These are phyloP conservation scores for Populus hybrid DNA, from an alignment of 441 rosid species.

Conservation along the genomic window DNA sequence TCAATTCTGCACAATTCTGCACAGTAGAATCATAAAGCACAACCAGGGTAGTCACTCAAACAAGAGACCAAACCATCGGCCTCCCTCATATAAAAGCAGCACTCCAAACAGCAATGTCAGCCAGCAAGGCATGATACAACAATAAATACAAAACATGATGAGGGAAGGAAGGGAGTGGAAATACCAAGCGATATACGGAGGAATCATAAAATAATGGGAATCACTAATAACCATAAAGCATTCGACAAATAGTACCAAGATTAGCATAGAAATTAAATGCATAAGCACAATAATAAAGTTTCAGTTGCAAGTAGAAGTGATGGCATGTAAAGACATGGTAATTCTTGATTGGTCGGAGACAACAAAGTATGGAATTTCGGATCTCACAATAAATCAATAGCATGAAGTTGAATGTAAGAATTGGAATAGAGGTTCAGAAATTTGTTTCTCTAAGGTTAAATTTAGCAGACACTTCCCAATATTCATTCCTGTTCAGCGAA, in stretches of 20 bases:
- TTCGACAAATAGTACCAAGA: not conserved
- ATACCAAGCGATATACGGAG: not conserved
- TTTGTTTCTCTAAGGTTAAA: not conserved
- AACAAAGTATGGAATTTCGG: not conserved
- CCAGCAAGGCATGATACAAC: conserved; percentile 10
- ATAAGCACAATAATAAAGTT: conserved; percentile 1
- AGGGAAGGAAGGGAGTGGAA: not conserved
- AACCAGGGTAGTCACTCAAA: not conserved
- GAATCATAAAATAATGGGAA: not conserved
- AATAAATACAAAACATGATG: conserved; percentile 6
- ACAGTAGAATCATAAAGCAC: not conserved
- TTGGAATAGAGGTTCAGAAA: not conserved
- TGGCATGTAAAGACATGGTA: conserved; percentile 5
- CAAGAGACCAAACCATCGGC: not conserved
- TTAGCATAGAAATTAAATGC: conserved; percentile 7
- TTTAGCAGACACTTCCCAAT: not conserved
- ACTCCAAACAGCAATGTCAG: not conserved
- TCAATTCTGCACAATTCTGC: conserved; percentile 6
- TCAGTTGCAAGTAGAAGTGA: conserved; percentile 11
- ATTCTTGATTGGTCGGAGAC: conserved; percentile 2
- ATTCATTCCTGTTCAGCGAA: not conserved
- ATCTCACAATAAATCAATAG: not conserved
- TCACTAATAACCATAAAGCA: not conserved
- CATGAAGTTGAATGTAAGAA: not conserved
- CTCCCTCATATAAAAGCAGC: not conserved